A percentile compares a stretch with the other conserved stretches of the same genome.
These are phyloP conservation scores for Tieghemostelium lacteum DNA, from an alignment of 78 protist species.

Conservation along the genomic window DNA sequence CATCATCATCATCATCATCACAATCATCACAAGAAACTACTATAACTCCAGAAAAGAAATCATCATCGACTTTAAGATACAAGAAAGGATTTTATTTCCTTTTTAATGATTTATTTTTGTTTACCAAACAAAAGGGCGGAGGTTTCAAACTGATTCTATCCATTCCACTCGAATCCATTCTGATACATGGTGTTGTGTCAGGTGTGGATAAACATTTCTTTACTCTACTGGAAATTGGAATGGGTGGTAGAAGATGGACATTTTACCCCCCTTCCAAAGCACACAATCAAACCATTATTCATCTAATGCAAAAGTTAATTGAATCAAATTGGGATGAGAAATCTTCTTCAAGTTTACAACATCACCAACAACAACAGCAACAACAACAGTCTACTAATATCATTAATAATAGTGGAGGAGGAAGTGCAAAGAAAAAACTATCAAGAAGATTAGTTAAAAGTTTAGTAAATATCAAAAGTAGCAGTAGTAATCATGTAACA, in stretches of 20 bases:
- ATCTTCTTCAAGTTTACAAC: too few relatives aligned
- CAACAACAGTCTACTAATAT: not conserved
- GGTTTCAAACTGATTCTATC: constrained; percentile 2
- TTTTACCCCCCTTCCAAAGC: constrained; percentile 24
- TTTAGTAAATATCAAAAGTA: constrained; percentile 49
- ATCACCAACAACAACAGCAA: not conserved
- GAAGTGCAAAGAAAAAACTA: constrained; percentile 8
- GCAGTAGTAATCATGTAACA: not conserved
- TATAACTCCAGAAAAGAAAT: constrained; percentile 35
- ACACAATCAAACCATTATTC: not conserved
- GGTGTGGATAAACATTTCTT: constrained; percentile 43
- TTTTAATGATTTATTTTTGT: constrained; percentile 67
- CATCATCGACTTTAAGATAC: constrained; percentile 29
- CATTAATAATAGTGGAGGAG: not conserved
- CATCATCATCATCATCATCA: too few relatives aligned
- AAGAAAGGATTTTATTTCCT: constrained; percentile 63
- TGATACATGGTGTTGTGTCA: constrained; percentile 8
- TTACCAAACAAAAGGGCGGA: constrained; percentile 57
- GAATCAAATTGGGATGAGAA: constrained; percentile 21
- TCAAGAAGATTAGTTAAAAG: constrained; percentile 41
- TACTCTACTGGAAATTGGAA: constrained; percentile 57
- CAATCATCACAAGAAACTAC: too few relatives aligned
- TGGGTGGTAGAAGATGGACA: constrained; percentile 73
- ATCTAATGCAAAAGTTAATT: constrained; percentile 9
- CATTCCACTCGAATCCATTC: constrained; percentile 25